Evolutionary conservation across 108 stramenopile genomes (phyloP), one percentile per base, ranked within the genome.

Genomic region (Nitzschia putrida): DNA sequence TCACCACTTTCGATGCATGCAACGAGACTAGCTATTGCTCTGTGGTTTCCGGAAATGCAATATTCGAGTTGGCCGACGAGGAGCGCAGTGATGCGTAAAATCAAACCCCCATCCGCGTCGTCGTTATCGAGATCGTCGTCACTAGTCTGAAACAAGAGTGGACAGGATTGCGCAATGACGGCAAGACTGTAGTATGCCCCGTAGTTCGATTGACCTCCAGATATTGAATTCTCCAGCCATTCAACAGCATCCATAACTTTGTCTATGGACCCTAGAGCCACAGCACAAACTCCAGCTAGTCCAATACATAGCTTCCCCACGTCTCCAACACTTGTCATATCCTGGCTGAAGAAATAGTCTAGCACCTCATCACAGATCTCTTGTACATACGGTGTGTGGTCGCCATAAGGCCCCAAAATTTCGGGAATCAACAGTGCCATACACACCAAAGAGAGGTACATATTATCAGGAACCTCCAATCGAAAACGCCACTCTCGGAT

Each of bases 131-230:
- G 29, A 26, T 53, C 11, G 29, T 57, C 44, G 40, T 54, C 29
- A 66, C 41, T 2, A 37, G 43, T 42, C 54, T 64, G 61, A 57
- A 69, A 56, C 25, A 22, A 52, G 49, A 51, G 34, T 50, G 58
- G 68, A 58, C 65, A 68, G 61, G 76, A 47, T 41, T 79, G 77
- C 7, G 80, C 77, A 52, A 91, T 85, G 10, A 85, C 54, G 21
- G 85, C 72, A 47, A 91, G 66, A 4, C 85, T 85, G 68, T 78
- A 87, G 59, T 63, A 73, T 44, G 81, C 83, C 7, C 88, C 81
- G 57, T 83, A 85, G 34, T 63, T 73, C 34, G 64, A 52, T 41
- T 80, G 66, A 2, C 79, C 71, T n/a, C 61, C 76, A 24, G 53
- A 37, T 7, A 83, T 50, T n/a, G 75, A 85, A n/a, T 68, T 64